Conservation (phyloP, 495 filamentous ascomycete species). For the Penicillium daleae region DNA sequence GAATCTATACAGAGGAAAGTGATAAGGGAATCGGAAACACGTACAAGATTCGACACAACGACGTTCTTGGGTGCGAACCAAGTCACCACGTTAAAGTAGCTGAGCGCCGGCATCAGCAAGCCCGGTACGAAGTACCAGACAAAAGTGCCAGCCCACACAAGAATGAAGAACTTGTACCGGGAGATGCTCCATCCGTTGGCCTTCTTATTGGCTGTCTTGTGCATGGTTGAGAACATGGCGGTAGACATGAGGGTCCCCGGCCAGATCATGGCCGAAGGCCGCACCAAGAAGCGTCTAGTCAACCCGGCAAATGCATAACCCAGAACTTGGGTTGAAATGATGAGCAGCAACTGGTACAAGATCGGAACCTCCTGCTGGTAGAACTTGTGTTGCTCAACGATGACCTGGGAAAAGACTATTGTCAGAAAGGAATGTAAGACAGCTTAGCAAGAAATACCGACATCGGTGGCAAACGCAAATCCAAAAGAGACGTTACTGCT, state of each 20-base stretch:
- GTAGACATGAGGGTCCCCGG: constrained; percentile 84
- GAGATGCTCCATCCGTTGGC: constrained; percentile 84
- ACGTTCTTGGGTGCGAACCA: constrained; percentile 86
- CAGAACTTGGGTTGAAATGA: constrained; percentile 81
- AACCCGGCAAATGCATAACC: constrained; percentile 84
- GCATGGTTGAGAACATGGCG: constrained; percentile 84
- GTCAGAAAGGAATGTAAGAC: background rate
- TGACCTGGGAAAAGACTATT: constrained; percentile 36
- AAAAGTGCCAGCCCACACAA: constrained; percentile 66
- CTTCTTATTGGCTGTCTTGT: constrained; percentile 77
- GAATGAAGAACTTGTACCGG: constrained; percentile 79
- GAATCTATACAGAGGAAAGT: background rate
- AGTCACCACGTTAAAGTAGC: constrained; percentile 85
- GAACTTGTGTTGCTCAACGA: constrained; percentile 85
- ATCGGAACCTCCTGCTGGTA: constrained; percentile 78
- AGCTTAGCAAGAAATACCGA: constrained; percentile 30
- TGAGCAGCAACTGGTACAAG: constrained; percentile 78
- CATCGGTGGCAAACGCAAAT: constrained; percentile 70
- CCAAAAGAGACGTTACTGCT: constrained; percentile 91
- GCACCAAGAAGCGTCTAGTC: constrained; percentile 73
- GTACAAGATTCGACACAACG: constrained; percentile 43
- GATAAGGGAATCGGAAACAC: background rate
- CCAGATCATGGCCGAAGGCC: constrained; percentile 65
- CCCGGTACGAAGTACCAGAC: constrained; percentile 82
- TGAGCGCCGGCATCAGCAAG: constrained; percentile 80